Evolutionary conservation across 352 stramenopile species (phyloP), one percentile per base, ranked within the genome.

Genomic region (Pythium insidiosum): DNA sequence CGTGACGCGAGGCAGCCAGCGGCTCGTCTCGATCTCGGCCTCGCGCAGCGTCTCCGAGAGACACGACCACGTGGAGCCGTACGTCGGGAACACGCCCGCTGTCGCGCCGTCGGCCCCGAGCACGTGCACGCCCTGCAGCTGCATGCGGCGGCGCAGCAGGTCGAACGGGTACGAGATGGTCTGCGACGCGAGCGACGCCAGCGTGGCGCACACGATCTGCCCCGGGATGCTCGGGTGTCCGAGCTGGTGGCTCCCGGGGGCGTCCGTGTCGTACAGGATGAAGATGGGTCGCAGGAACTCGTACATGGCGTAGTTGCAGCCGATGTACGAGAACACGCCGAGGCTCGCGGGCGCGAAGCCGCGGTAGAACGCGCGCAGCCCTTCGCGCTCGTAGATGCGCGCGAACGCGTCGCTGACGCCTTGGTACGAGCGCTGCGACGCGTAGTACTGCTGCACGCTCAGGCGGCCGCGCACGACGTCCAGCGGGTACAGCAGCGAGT

Each of bases 281-380:
- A 92, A 85, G 18, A 82, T 63, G 12, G 81, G 81, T 0, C 81
- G 74, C n/a, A 90, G 52, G 26, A 68, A 85, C 55, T 91, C 81
- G 53, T 94, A 94, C 12, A 91, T 73, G 12, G 79, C 63, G 53
- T 87, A 83, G 53, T 89, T 91, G 50, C 76, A 80, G 28, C 81
- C 81, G 31, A 91, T 90, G 65, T 90, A 94, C 26, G 65, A 66
- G 47, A 86, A 88, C 7, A 86, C 71, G 5, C 81, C 81, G 31
- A 91, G 52, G 47, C 64, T 89, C 22, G 76, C 70, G 6, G 75
- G 64, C 2, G 48, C 56, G 57, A 90, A 91, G 18, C 81, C 81
- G 13, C 68, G 68, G 43, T 91, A 94, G 30, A 94, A 82, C n/a
- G 70, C 66, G 6, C 64, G 35, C 11, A 73, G 18, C 4, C 73